phyloP scores from a whole-genome alignment of 805 yeast genomes.

The Nakazawaea populi region DNA sequence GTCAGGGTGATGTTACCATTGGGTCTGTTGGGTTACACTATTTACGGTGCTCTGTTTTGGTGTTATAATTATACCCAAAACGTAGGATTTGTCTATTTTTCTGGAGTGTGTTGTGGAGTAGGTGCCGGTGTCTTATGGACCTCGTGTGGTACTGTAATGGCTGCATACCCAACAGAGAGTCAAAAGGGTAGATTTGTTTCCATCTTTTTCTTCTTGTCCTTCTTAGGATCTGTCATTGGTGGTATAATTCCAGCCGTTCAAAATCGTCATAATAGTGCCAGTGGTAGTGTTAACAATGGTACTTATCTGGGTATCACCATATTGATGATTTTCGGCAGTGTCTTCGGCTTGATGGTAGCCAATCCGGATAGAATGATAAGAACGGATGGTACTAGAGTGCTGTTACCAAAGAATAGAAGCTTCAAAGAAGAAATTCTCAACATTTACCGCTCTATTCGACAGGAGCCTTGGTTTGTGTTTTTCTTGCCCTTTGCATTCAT shows the following conservation, averaged over 20 bases:
- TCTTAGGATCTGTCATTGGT: slow-evolving; percentile 8
- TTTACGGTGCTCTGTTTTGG: slow-evolving; percentile 8
- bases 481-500: slow-evolving; percentile 9
- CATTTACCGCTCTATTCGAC: background rate
- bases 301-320: slow-evolving; percentile 7
- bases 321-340: slow-evolving; percentile 4
- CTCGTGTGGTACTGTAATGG: slow-evolving; percentile 7
- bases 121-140: slow-evolving; percentile 10
- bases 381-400: slow-evolving; percentile 5
- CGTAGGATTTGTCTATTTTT: slow-evolving; percentile 1
- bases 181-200: slow-evolving; percentile 9
- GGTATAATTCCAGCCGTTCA: slow-evolving; percentile 7
- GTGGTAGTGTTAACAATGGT: slow-evolving; percentile 7
- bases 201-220: slow-evolving; percentile 5
- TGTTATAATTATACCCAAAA: slow-evolving; percentile 7
- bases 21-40: slow-evolving; percentile 4
- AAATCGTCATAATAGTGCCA: background rate
- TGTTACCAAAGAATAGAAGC: background rate
- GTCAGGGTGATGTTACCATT: background rate
- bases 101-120: slow-evolving; percentile 6
- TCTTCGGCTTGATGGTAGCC: slow-evolving; percentile 1
- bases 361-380: slow-evolving; percentile 4
- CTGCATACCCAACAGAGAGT: slow-evolving; percentile 2
- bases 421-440: slow-evolving; percentile 1
- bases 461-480: slow-evolving; percentile 5